These are phyloP conservation scores for Glycyrrhiza uralensis DNA, from an alignment of 306 rosid species.

Conservation along the genomic window DNA sequence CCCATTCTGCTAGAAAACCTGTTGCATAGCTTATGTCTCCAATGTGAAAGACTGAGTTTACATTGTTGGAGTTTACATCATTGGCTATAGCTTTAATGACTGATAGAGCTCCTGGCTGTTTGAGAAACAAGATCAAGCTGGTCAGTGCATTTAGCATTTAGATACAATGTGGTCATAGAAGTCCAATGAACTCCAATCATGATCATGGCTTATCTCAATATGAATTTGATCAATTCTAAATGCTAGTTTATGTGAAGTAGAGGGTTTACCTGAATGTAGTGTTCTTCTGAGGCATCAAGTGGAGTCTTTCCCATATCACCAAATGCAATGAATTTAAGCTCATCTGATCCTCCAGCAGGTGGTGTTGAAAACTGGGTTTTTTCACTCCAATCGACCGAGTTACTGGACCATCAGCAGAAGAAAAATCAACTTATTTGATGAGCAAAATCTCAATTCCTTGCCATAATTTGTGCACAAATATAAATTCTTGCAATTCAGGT, in stretches of 20 bases:
- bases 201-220: background rate
- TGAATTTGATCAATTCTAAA: slow-evolving; percentile 7
- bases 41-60: slow-evolving; percentile 73
- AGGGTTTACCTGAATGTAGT: slow-evolving; percentile 79
- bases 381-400: slow-evolving; percentile 73
- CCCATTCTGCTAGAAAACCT: slow-evolving; percentile 90
- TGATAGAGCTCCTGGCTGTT: slow-evolving; percentile 85
- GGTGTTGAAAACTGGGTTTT: slow-evolving; percentile 61
- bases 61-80: slow-evolving; percentile 44
- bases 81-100: slow-evolving; percentile 53
- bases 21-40: slow-evolving; percentile 97
- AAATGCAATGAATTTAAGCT: slow-evolving; percentile 60
- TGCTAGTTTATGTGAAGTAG: background rate
- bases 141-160: background rate
- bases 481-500: background rate
- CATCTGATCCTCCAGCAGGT: slow-evolving; percentile 71
- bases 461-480: background rate
- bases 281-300: slow-evolving; percentile 66
- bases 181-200: background rate
- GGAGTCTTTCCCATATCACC: slow-evolving; percentile 98
- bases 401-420: slow-evolving; percentile 35
- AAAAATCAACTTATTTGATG: background rate
- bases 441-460: background rate
- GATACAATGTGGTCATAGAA: background rate
- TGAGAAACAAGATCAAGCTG: background rate